Conservation (phyloP, 257 asterid genomes). For the Solanum microdontum region DNA sequence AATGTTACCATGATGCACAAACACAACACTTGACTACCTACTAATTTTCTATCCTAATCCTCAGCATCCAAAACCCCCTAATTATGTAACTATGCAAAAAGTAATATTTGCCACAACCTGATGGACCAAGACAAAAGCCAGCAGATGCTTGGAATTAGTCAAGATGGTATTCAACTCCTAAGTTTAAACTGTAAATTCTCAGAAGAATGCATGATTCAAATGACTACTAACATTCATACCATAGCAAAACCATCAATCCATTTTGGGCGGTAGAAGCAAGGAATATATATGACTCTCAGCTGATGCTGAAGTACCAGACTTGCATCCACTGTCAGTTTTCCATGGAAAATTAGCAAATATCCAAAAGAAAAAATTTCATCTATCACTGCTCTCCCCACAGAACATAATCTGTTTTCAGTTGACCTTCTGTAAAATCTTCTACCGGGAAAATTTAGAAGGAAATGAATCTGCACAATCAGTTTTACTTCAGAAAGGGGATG, state of each 20-base stretch:
- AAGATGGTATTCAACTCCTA: neutral
- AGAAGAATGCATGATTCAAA: neutral
- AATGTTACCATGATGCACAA: neutral
- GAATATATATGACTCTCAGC: neutral
- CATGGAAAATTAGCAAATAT: neutral
- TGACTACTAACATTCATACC: neutral
- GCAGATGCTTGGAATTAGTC: neutral
- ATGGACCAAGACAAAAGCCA: neutral
- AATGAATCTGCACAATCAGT: neutral
- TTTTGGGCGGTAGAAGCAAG: neutral
- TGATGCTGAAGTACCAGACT: neutral
- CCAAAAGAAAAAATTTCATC: neutral
- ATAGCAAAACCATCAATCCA: neutral
- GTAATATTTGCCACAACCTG: neutral
- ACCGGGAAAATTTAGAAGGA: neutral
- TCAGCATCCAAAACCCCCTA: neutral
- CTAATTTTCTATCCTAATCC: neutral
- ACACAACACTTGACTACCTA: neutral
- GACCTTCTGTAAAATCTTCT: neutral
- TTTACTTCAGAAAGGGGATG: neutral
- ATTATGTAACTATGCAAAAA: neutral
- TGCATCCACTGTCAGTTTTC: neutral
- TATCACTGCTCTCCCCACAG: neutral
- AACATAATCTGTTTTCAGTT: neutral
- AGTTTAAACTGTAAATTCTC: neutral